A percentile compares a stretch with the other conserved stretches of the same genome.
phyloP scores from a whole-genome alignment of 176 grass and related monocot species.

The Cenchrus americanus region DNA sequence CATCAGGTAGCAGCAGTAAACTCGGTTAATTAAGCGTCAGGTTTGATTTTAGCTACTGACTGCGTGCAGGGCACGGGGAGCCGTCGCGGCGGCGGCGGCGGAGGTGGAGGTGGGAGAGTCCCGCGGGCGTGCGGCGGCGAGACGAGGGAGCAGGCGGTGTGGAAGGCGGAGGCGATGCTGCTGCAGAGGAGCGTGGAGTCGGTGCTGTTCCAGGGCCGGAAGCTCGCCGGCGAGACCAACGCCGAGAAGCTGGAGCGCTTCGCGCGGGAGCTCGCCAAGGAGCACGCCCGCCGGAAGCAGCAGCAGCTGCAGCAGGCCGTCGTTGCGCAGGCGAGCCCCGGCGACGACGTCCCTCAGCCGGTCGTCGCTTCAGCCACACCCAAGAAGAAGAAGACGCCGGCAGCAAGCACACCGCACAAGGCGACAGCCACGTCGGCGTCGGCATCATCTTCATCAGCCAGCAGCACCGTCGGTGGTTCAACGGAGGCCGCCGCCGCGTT shows the following conservation, averaged over 20 bases:
- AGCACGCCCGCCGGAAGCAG: constrained; percentile 58
- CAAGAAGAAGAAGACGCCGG: constrained; percentile 29
- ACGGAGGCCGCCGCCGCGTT: no score
- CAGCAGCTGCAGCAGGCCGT: background rate
- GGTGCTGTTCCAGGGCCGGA: constrained; percentile 70
- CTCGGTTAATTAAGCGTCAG: background rate
- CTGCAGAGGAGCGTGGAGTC: constrained; percentile 82
- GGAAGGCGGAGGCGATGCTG: constrained; percentile 69
- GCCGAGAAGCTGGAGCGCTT: constrained; percentile 79
- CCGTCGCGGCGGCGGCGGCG: background rate
- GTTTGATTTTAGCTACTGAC: background rate
- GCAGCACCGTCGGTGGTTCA: background rate
- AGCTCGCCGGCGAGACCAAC: constrained; percentile 74
- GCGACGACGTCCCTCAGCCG: no score
- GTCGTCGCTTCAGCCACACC: background rate
- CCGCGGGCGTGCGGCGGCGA: constrained; percentile 26
- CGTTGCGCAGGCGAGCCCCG: background rate
- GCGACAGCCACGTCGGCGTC: no score
- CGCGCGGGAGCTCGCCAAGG: constrained; percentile 65
- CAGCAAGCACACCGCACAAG: background rate
- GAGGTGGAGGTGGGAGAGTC: background rate
- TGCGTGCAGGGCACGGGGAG: constrained; percentile 52
- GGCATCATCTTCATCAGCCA: background rate
- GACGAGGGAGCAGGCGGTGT: constrained; percentile 17
- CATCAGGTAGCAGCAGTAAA: no score